phyloP scores from a whole-genome alignment of 345 rosid species.

The Citrus cavaleriei region DNA sequence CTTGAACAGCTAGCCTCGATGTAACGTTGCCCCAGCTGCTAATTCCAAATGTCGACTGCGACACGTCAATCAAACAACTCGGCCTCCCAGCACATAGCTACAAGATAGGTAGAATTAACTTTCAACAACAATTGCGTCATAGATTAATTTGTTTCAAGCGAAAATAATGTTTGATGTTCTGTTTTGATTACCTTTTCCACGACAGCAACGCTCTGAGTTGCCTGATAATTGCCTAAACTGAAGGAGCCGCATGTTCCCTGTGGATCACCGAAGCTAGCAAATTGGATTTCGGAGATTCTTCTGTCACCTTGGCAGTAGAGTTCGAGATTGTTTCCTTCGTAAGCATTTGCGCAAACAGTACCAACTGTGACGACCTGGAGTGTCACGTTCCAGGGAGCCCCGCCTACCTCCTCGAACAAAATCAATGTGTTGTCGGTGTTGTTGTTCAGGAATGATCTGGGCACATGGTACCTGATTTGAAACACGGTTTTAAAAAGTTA shows the following conservation, averaged over 20 bases:
- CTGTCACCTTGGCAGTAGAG: constrained; percentile 33
- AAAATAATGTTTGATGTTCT: background rate
- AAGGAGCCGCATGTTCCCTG: constrained; percentile 28
- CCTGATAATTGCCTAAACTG: constrained; percentile 11
- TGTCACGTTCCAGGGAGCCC: constrained; percentile 22
- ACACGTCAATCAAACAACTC: constrained; percentile 20
- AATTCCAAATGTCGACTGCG: constrained; percentile 27
- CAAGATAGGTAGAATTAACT: background rate
- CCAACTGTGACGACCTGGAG: constrained; percentile 30
- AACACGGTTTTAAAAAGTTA: background rate
- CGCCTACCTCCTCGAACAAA: constrained; percentile 48
- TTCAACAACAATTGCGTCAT: too few species aligned
- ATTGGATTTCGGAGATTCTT: constrained; percentile 21
- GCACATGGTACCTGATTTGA: constrained; percentile 38
- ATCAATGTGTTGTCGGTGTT: constrained; percentile 20
- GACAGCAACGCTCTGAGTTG: background rate
- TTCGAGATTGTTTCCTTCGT: constrained; percentile 24
- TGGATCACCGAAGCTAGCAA: constrained; percentile 47
- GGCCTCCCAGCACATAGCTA: constrained; percentile 35
- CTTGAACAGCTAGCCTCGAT: constrained; percentile 33
- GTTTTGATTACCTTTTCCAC: background rate
- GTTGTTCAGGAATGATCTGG: constrained; percentile 23
- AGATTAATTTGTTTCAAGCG: background rate
- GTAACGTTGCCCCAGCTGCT: constrained; percentile 1
- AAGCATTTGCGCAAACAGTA: constrained; percentile 23